Percentiles rank a stretch among this genome's conserved stretches.
These are phyloP conservation scores for Tuber microsphaerosporum DNA, from an alignment of 495 filamentous ascomycete species.

Conservation along the genomic window DNA sequence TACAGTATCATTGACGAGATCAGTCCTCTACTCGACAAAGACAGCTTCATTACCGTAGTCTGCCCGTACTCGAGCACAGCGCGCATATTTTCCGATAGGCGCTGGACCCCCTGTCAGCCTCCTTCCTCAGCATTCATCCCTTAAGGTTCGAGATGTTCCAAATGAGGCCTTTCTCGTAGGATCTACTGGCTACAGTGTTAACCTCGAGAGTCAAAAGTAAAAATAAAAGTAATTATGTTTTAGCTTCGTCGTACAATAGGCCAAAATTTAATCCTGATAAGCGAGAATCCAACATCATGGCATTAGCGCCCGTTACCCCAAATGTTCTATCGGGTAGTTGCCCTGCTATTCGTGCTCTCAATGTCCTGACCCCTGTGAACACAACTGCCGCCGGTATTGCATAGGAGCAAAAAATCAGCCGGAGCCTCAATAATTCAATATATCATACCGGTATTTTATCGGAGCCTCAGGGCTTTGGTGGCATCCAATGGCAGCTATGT, in stretches of 20 bases:
- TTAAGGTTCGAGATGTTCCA: not conserved
- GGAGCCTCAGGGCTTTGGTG: too few relatives aligned
- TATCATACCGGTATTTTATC: too few relatives aligned
- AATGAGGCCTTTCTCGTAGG: not conserved
- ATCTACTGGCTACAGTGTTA: not conserved
- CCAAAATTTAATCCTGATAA: not conserved
- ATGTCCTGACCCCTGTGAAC: too few relatives aligned
- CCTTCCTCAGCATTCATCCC: not conserved
- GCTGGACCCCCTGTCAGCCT: not conserved
- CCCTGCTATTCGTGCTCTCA: not conserved
- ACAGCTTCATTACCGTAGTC: not conserved
- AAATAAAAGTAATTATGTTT: not conserved
- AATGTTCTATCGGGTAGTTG: not conserved
- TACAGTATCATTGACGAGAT: not conserved
- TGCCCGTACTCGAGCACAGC: not conserved
- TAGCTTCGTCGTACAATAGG: not conserved
- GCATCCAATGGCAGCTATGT: too few relatives aligned
- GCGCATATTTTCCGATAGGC: not conserved
- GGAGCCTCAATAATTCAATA: too few relatives aligned
- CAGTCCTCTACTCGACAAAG: not conserved
- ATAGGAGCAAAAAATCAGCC: too few relatives aligned
- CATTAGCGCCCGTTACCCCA: not conserved
- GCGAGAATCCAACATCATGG: not conserved
- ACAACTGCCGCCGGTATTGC: too few relatives aligned
- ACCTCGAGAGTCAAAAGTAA: not conserved